Percentiles rank a stretch among this genome's conserved stretches.
Conservation (phyloP, 352 stramenopile species). For the Phytophthora citricola region DNA sequence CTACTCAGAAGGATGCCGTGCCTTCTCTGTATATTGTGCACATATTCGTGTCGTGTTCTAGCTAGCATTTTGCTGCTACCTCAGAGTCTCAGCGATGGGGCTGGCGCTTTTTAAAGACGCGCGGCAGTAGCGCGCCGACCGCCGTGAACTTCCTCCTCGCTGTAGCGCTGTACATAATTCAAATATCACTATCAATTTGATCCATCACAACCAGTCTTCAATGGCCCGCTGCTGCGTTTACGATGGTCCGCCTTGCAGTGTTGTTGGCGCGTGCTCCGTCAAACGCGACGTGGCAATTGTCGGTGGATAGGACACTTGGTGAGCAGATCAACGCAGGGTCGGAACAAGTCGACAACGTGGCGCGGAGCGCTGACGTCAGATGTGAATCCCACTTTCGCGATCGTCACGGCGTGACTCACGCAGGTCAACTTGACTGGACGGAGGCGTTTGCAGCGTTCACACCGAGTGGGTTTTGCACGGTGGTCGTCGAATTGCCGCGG, state of each 20-base stretch:
- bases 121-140: conserved; percentile 32
- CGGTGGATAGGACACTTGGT: conserved; percentile 12
- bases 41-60: conserved; percentile 32
- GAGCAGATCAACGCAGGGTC: conserved; percentile 17
- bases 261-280: not conserved
- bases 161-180: conserved; percentile 40
- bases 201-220: conserved; percentile 16
- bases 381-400: conserved; percentile 4
- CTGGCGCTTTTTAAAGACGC: conserved; percentile 20
- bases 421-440: conserved; percentile 20
- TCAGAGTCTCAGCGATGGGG: conserved; percentile 25
- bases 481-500: conserved; percentile 4
- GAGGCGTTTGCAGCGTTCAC: not conserved
- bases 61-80: conserved; percentile 22
- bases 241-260: conserved; percentile 8
- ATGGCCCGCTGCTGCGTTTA: conserved; percentile 2
- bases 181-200: conserved; percentile 34
- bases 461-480: not conserved
- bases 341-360: conserved; percentile 30
- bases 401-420: not conserved
- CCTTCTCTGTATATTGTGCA: conserved; percentile 41
- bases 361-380: conserved; percentile 24
- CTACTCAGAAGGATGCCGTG: not conserved
- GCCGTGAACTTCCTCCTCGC: conserved; percentile 54
- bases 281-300: conserved; percentile 18